Evolutionary conservation across 2,329 filamentous ascomycete species (phyloP).

Genomic region (Phaeosphaeriaceae sp.): DNA sequence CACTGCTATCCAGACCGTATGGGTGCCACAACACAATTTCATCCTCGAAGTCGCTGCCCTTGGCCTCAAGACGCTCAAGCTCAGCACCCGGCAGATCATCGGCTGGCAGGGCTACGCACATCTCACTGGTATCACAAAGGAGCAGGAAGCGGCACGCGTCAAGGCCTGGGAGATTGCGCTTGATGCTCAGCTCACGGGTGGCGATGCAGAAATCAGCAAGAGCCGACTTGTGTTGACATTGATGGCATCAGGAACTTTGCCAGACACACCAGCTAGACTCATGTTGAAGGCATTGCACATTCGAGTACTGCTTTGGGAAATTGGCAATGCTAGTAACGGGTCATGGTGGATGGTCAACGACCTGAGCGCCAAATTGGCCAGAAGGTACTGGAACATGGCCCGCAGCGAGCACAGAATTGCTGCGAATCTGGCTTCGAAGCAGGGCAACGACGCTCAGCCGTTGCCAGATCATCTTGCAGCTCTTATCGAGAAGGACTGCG

Average conservation of each 20-base stretch:
- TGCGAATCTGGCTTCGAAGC: slow-evolving; percentile 39
- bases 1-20: slow-evolving; percentile 89
- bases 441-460: slow-evolving; percentile 65
- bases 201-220: slow-evolving; percentile 87
- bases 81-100: slow-evolving; percentile 78
- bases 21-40: slow-evolving; percentile 87
- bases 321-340: slow-evolving; percentile 70
- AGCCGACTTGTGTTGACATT: slow-evolving; percentile 85
- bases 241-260: slow-evolving; percentile 85
- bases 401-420: slow-evolving; percentile 65
- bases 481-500: slow-evolving; percentile 79
- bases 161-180: slow-evolving; percentile 94
- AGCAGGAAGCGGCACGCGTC: slow-evolving; percentile 84
- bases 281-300: slow-evolving; percentile 95
- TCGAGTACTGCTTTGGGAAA: slow-evolving; percentile 85
- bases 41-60: slow-evolving; percentile 84
- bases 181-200: slow-evolving; percentile 89
- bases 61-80: slow-evolving; percentile 79
- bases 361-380: slow-evolving; percentile 75
- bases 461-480: slow-evolving; percentile 78
- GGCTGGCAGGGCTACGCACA: slow-evolving; percentile 79
- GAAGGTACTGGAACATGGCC: slow-evolving; percentile 82
- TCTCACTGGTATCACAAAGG: slow-evolving; percentile 79
- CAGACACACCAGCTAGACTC: slow-evolving; percentile 79
- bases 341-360: slow-evolving; percentile 70